These are phyloP conservation scores for Puccinia triticina DNA, from an alignment of 1,284 basidiomycete genomes.

Conservation along the genomic window DNA sequence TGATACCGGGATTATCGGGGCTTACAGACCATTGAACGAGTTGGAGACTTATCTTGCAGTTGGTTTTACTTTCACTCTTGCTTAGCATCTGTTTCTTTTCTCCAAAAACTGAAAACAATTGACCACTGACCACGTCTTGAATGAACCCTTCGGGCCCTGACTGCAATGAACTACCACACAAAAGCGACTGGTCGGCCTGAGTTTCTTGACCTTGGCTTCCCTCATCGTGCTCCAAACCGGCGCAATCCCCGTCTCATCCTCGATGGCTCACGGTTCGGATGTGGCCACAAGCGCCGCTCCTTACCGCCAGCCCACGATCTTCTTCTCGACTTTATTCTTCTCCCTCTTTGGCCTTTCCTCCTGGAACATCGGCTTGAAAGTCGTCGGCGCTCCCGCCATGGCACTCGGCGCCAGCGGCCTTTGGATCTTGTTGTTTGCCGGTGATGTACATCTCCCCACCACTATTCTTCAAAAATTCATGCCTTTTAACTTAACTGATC, in stretches of 20 bases:
- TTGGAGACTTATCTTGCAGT: slow-evolving; percentile 35
- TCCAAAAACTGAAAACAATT: neutral
- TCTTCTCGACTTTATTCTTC: slow-evolving; percentile 33
- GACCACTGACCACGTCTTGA: too few relatives aligned
- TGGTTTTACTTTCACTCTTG: neutral
- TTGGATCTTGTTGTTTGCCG: slow-evolving; percentile 31
- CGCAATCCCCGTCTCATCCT: slow-evolving; percentile 23
- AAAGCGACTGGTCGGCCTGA: slow-evolving; percentile 27
- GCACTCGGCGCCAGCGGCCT: slow-evolving; percentile 1
- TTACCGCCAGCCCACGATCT: slow-evolving; percentile 40
- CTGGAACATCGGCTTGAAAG: slow-evolving; percentile 28
- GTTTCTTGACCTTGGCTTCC: slow-evolving; percentile 28
- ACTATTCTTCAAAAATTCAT: too few relatives aligned
- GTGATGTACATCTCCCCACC: neutral
- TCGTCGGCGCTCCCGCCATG: neutral
- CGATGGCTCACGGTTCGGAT: neutral
- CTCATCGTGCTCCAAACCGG: slow-evolving; percentile 36
- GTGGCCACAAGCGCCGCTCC: neutral
- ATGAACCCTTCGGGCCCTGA: neutral
- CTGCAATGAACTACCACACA: neutral
- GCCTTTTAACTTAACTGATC: too few relatives aligned
- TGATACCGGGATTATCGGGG: neutral
- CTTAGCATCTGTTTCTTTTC: too few relatives aligned
- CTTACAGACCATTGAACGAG: slow-evolving; percentile 20
- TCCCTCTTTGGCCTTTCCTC: slow-evolving; percentile 21